Percentiles rank a stretch among this genome's conserved stretches.
phyloP scores from a whole-genome alignment of 2,329 filamentous ascomycete species.

The Gaeumannomyces sp. region DNA sequence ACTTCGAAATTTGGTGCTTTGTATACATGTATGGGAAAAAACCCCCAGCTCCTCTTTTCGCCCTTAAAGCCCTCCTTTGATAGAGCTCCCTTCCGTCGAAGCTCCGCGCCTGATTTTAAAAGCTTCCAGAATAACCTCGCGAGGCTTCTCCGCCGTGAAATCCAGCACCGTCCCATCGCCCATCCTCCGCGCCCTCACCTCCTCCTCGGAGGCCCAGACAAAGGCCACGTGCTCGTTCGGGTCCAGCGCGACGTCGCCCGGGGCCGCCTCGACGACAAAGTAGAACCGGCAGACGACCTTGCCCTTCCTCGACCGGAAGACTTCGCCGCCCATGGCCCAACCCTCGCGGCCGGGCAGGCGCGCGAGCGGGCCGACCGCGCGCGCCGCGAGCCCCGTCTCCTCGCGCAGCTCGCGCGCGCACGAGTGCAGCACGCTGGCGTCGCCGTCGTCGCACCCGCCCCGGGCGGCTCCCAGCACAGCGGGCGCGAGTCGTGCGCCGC shows the following conservation, averaged over 20 bases:
- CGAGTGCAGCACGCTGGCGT: conserved; percentile 28
- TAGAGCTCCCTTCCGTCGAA: no score
- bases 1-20: no score
- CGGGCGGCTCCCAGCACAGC: conserved; percentile 34
- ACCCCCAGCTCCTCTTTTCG: no score
- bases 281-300: conserved; percentile 19
- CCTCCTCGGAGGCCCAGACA: conserved; percentile 29
- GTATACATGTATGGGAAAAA: no score
- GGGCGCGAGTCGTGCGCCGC: conserved; percentile 32
- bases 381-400: conserved; percentile 31
- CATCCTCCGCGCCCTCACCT: conserved; percentile 18
- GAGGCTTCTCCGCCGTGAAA: conserved; percentile 15
- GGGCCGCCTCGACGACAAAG: conserved; percentile 19
- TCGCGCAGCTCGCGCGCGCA: conserved; percentile 36
- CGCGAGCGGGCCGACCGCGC: conserved; percentile 13
- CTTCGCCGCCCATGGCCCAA: background rate
- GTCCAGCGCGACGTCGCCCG: conserved; percentile 21
- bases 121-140: no score
- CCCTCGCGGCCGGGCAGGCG: conserved; percentile 12
- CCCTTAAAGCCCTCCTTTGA: no score
- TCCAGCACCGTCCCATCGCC: conserved; percentile 14
- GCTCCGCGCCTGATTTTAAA: no score
- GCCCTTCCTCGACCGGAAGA: conserved; percentile 22
- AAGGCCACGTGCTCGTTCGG: conserved; percentile 28
- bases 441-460: conserved; percentile 33